A percentile compares a stretch with the other conserved stretches of the same genome.
Evolutionary conservation across 2,329 filamentous ascomycete species (phyloP).

Genomic region (Thielaviopsis cerberus): DNA sequence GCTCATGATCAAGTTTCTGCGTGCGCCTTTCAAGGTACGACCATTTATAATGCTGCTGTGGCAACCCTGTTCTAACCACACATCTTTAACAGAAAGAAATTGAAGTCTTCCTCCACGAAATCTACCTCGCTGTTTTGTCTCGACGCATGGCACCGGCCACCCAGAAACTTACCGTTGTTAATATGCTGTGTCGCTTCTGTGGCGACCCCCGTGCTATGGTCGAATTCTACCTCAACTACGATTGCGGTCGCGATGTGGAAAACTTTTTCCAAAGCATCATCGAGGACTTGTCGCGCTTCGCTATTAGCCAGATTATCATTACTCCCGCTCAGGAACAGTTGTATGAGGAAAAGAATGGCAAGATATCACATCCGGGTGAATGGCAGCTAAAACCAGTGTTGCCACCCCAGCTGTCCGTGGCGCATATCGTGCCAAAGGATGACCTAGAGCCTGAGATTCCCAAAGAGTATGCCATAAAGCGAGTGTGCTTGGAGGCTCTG

Average conservation of each 20-base stretch:
- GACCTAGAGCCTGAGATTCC: conserved; percentile 56
- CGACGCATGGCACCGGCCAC: conserved; percentile 69
- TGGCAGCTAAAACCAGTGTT: conserved; percentile 78
- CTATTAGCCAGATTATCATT: conserved; percentile 58
- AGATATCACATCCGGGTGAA: conserved; percentile 42
- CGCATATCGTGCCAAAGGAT: conserved; percentile 44
- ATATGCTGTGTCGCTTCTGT: conserved; percentile 65
- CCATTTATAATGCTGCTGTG: background rate
- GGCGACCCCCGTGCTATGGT: conserved; percentile 76
- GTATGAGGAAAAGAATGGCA: conserved; percentile 62
- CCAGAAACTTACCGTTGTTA: conserved; percentile 84
- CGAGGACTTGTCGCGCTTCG: conserved; percentile 78
- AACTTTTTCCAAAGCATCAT: conserved; percentile 95
- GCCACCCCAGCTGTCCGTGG: conserved; percentile 68
- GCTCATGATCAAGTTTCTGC: conserved; percentile 87
- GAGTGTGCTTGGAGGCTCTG: conserved; percentile 69
- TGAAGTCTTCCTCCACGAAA: conserved; percentile 93
- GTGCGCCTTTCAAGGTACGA: conserved; percentile 73
- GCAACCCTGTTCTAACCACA: background rate
- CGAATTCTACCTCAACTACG: conserved; percentile 93
- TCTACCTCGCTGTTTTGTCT: conserved; percentile 82
- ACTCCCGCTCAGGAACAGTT: conserved; percentile 63
- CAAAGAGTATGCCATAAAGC: conserved; percentile 79
- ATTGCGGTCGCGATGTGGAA: conserved; percentile 86
- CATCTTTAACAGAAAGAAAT: conserved; percentile 56